Base-by-base conservation (phyloP, 306 rosid genomes). In the Acacia melanoxylon region DNA sequence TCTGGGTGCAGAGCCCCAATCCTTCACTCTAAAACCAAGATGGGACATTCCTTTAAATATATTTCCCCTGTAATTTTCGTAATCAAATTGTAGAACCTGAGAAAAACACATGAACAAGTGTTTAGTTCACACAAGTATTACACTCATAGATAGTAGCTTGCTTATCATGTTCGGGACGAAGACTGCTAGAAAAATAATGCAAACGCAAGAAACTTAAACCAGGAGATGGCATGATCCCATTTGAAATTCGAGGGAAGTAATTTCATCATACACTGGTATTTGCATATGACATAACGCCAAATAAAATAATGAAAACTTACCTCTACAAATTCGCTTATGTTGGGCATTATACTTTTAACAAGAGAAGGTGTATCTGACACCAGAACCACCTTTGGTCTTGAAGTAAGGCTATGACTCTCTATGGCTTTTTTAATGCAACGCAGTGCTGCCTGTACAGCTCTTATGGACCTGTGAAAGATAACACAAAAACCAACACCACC, bases 1-100 rank as follows among this genome's bases (percentile, higher is more conserved):
- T 87, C 99, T 92, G 48, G 99, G 99, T 33, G 99, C 95, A 3
- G 98, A 96, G 44, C 99, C 98, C 98, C 99, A 95, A 74, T 95
- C 99, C 89, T 89, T 95, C 74, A 70, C 92, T 86, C 99, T 93
- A 84, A 95, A 95, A n/a, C 91, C 93, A 42, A 62, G 86, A 82
- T 81, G 86, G 74, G 80, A 87, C 71, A 85, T 85, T 62, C 83
- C 86, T 51, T 89, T 78, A 46, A 67, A 87, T 56, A 92, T 84
- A 75, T 86, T 89, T 88, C 98, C 99, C 85, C 80, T 77, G 88
- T 89, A 95, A 49, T 85, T 87, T 78, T 91, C 91, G 83, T 92
- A 93, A 86, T 95, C 95, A 89, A 95, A 95, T 85, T 85, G 97
- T 83, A 93, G 73, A 40, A 95, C 98, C 99, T 95, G 88, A 22